phyloP scores from a whole-genome alignment of 1,284 basidiomycete species.

The Rugosomyces carneus region DNA sequence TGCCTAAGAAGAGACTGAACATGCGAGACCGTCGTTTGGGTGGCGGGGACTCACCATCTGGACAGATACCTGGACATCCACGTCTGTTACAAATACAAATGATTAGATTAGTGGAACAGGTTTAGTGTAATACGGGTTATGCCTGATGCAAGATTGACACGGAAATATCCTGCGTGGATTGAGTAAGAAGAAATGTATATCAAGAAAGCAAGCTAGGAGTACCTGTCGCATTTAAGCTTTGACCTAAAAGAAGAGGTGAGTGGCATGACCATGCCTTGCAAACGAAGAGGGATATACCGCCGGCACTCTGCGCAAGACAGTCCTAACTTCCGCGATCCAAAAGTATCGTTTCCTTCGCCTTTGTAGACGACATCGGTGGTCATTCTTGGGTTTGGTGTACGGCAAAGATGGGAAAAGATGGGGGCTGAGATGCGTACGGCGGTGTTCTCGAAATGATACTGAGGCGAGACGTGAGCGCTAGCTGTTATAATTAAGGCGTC shows the following conservation, averaged over 20 bases:
- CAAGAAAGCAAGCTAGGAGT: background rate
- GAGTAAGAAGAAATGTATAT: constrained; percentile 6
- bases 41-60: constrained; percentile 31
- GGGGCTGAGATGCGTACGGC: background rate
- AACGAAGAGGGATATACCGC: constrained; percentile 26
- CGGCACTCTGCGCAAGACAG: constrained; percentile 49
- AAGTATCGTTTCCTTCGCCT: constrained; percentile 9
- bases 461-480: background rate
- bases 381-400: constrained; percentile 2
- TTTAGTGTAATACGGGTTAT: constrained; percentile 4
- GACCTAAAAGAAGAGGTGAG: constrained; percentile 29
- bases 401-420: background rate
- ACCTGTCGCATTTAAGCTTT: constrained; percentile 52
- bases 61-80: constrained; percentile 48
- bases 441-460: background rate
- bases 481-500: background rate
- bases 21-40: background rate
- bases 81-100: constrained; percentile 23
- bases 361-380: background rate
- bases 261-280: background rate
- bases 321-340: constrained; percentile 24
- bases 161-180: constrained; percentile 35
- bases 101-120: background rate
- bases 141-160: constrained; percentile 46
- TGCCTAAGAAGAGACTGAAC: constrained; percentile 27